Conservation (phyloP, 129 eudicot genomes). For the Mikania micrantha region DNA sequence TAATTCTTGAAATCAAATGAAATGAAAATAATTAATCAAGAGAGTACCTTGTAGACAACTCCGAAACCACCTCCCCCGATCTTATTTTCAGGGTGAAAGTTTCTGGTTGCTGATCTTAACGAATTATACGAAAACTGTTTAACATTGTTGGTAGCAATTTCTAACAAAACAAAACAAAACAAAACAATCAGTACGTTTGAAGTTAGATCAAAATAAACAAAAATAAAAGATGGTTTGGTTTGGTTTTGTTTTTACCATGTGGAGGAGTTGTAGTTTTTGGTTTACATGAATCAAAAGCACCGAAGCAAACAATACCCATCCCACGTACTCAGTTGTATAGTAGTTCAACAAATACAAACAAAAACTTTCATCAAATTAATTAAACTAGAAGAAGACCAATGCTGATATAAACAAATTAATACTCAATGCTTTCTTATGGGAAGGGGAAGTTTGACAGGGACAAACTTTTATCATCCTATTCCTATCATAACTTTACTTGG, state of each 20-base stretch:
- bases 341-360: too few relatives aligned
- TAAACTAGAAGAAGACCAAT: too few relatives aligned
- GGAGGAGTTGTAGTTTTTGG: conserved; percentile 12
- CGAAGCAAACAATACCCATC: conserved; percentile 50
- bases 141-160: conserved; percentile 46
- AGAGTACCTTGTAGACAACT: conserved; percentile 52
- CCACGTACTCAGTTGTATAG: neutral
- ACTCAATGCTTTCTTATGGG: conserved; percentile 13
- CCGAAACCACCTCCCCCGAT: conserved; percentile 83
- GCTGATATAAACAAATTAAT: neutral
- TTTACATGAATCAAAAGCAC: conserved; percentile 55
- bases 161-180: neutral
- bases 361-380: too few relatives aligned
- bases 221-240: too few relatives aligned
- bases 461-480: too few relatives aligned
- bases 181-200: neutral
- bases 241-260: conserved; percentile 14
- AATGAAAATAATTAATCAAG: too few relatives aligned
- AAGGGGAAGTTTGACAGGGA: conserved; percentile 19
- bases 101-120: conserved; percentile 67
- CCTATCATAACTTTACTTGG: too few relatives aligned
- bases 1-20: too few relatives aligned
- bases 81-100: conserved; percentile 60
- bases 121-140: conserved; percentile 51
- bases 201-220: neutral